Base-by-base conservation (phyloP, 2,329 filamentous ascomycete species). In the Aspergillus sclerotialis region DNA sequence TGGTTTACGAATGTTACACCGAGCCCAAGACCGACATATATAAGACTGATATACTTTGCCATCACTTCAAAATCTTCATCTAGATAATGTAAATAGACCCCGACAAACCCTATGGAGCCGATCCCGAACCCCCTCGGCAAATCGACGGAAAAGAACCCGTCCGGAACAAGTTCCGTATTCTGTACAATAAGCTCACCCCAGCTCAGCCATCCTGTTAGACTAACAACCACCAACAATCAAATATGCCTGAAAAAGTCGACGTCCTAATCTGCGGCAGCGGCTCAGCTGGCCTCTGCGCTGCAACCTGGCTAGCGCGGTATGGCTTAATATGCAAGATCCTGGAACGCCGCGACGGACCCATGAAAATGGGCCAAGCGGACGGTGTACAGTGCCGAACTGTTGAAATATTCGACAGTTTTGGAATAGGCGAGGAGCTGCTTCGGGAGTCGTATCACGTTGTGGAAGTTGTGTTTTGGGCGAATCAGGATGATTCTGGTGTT, bases 231-330 rank as follows among this genome's bases (percentile, higher is more conserved):
- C n/a, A n/a, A n/a, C n/a, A n/a, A n/a, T n/a, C n/a, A n/a, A n/a
- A n/a, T n/a, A n/a, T n/a, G n/a, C n/a, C n/a, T n/a, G n/a, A n/a
- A n/a, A n/a, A 53, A 44, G 37, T 50, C 41, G 73, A 79, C 44
- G 73, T 82, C 11, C 55, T 82, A 11, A 80, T 82, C 42, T 69
- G 68, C 38, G 77, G 78, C 37, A 72, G 68, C 35, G 78, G 78
- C 18, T 78, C 75, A 2, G 78, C 78, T 4, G 78, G 78, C 12
- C 65, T 81, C 32, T 75, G 70, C 44, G 74, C 76, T 5, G 76
- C 72, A 8, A 64, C 73, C 17, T 82, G 76, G 76, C 70, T 82
- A 3, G 65, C 76, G 1, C 70, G 70, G 14, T 72, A 68, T 51
- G 68, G 69, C n/a, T 63, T 80, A 40, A 55, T 59, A 15, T 78